Conservation (phyloP, 805 yeast species). For the Candida dajiaensis region DNA sequence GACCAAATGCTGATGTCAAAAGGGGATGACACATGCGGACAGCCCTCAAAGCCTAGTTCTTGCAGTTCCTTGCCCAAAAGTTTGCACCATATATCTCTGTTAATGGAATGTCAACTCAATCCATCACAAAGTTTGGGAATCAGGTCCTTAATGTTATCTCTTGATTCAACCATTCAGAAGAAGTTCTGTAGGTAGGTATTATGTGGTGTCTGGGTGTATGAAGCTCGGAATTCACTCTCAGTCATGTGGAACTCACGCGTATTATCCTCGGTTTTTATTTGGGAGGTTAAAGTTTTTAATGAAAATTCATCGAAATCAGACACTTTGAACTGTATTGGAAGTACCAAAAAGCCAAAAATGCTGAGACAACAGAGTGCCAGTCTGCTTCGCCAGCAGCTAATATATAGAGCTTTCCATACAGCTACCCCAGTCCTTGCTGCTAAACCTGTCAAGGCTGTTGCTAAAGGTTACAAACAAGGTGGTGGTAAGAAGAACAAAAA, state of each 20-base stretch:
- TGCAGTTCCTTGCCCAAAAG: too few relatives aligned
- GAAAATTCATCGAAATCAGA: background rate
- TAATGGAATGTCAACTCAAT: too few relatives aligned
- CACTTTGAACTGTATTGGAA: background rate
- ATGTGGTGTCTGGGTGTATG: too few relatives aligned
- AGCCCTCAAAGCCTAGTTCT: too few relatives aligned
- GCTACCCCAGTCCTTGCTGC: conserved; percentile 3
- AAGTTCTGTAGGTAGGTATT: too few relatives aligned
- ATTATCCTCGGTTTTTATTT: background rate
- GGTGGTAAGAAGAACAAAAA: conserved; percentile 9
- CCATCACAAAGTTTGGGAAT: too few relatives aligned
- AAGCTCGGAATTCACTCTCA: too few relatives aligned
- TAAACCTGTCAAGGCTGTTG: conserved; percentile 11
- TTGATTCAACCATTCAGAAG: too few relatives aligned
- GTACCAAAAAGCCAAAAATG: background rate
- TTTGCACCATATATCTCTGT: too few relatives aligned
- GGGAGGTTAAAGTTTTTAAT: background rate
- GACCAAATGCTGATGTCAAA: too few relatives aligned
- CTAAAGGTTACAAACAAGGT: conserved; percentile 15
- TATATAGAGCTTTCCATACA: conserved; percentile 8
- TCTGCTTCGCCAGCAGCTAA: background rate
- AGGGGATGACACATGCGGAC: too few relatives aligned
- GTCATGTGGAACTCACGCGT: background rate
- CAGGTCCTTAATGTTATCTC: too few relatives aligned
- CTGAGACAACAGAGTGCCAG: background rate